Evolutionary conservation across 805 yeast species (phyloP).

Genomic region (Scheffersomyces coipomensis): DNA sequence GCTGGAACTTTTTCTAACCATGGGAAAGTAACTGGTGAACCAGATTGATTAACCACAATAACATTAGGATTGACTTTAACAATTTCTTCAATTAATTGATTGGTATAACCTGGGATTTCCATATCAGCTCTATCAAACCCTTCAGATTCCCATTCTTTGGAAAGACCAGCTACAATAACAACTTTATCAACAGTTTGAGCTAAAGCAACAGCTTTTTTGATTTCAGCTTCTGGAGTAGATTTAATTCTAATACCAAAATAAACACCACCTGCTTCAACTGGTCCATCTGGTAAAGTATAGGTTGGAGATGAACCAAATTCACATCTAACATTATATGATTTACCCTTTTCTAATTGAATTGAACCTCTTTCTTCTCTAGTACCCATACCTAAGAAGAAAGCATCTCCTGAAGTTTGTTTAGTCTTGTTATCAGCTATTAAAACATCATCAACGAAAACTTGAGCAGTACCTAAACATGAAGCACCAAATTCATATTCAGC

Average conservation of each 20-base stretch:
- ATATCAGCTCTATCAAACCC: constrained; percentile 54
- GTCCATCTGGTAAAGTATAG: constrained; percentile 12
- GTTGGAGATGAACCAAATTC: constrained; percentile 55
- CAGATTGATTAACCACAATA: constrained; percentile 56
- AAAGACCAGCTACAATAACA: constrained; percentile 49
- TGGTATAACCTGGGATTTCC: constrained; percentile 50
- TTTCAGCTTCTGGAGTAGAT: constrained; percentile 18
- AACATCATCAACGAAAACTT: constrained; percentile 50
- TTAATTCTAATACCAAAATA: constrained; percentile 21
- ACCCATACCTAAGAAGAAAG: constrained; percentile 53
- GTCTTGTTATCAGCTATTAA: constrained; percentile 57
- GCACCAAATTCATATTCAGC: constrained; percentile 54
- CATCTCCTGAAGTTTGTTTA: constrained; percentile 46
- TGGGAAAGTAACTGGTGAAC: constrained; percentile 61
- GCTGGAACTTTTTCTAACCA: constrained; percentile 35
- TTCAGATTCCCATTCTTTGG: constrained; percentile 58
- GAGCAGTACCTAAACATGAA: constrained; percentile 54
- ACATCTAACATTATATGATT: constrained; percentile 42
- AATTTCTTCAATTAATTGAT: constrained; percentile 45
- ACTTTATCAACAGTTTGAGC: constrained; percentile 56
- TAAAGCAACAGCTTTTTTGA: constrained; percentile 41
- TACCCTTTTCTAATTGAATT: constrained; percentile 41
- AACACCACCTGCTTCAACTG: constrained; percentile 21
- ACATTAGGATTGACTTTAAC: constrained; percentile 48
- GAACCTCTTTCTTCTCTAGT: constrained; percentile 49